phyloP scores from a whole-genome alignment of 2,329 filamentous ascomycete genomes.

The Neospermospora avenae region DNA sequence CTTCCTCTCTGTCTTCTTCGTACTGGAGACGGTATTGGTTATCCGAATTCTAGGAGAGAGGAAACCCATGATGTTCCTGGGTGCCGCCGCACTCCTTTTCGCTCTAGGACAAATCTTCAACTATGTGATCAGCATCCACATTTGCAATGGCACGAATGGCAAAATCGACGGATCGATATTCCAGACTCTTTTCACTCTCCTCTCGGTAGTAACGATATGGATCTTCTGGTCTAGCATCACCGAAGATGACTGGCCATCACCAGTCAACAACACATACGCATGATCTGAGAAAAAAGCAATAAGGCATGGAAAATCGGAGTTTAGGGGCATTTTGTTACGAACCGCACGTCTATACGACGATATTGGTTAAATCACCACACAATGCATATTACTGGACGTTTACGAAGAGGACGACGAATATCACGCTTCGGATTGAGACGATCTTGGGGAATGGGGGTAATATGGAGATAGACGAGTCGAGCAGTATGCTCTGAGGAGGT shows the following conservation, averaged over 20 bases:
- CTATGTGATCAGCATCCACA: slow-evolving; percentile 86
- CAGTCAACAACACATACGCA: slow-evolving; percentile 35
- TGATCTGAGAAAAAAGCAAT: slow-evolving; percentile 21
- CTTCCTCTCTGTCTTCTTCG: slow-evolving; percentile 83
- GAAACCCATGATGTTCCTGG: slow-evolving; percentile 88
- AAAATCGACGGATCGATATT: slow-evolving; percentile 94
- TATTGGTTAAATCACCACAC: slow-evolving; percentile 28
- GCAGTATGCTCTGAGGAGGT: slow-evolving; percentile 11
- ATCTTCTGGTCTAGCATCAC: slow-evolving; percentile 99
- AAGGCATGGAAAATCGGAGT: slow-evolving; percentile 28
- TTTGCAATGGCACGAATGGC: slow-evolving; percentile 78
- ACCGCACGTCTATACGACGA: slow-evolving; percentile 26
- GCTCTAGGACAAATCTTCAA: slow-evolving; percentile 94
- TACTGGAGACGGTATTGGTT: slow-evolving; percentile 81
- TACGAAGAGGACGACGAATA: slow-evolving; percentile 15
- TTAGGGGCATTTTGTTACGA: slow-evolving; percentile 25
- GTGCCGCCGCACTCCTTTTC: slow-evolving; percentile 73
- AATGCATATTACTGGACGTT: slow-evolving; percentile 23
- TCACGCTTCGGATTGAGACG: slow-evolving; percentile 9
- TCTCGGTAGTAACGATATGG: slow-evolving; percentile 82
- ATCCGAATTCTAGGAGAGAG: slow-evolving; percentile 81
- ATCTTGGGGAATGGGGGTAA: slow-evolving; percentile 9
- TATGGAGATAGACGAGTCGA: not conserved
- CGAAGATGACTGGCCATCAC: slow-evolving; percentile 91
- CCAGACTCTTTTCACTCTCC: slow-evolving; percentile 85